Percentiles rank a stretch among this genome's conserved stretches.
phyloP scores from a whole-genome alignment of 176 grass and related monocot genomes.

The Juncus effusus region DNA sequence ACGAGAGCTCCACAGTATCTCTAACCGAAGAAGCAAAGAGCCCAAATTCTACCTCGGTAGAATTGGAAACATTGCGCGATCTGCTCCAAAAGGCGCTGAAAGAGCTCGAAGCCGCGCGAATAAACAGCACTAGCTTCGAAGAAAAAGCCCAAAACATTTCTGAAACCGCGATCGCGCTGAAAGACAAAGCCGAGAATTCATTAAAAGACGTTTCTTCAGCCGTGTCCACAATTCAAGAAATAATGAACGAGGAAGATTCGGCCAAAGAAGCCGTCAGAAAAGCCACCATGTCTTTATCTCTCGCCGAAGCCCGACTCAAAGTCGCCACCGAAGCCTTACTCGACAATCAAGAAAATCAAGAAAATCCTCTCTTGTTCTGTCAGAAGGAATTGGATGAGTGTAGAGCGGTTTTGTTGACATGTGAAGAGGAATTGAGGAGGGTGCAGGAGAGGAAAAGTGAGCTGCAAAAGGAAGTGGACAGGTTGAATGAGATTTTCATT shows the following conservation, averaged over 20 bases:
- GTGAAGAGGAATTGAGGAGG: constrained; percentile 45
- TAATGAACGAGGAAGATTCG: constrained; percentile 51
- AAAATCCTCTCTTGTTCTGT: constrained; percentile 29
- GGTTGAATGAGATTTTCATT: constrained; percentile 45
- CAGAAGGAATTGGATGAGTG: constrained; percentile 62
- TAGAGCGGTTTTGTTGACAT: constrained; percentile 31
- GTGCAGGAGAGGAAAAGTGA: constrained; percentile 53
- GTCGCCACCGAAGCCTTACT: constrained; percentile 47
- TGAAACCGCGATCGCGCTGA: constrained; percentile 74
- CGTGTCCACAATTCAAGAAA: constrained; percentile 57
- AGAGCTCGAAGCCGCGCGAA: constrained; percentile 61
- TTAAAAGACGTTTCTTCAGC: constrained; percentile 45
- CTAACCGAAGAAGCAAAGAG: constrained; percentile 40
- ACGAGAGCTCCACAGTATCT: neutral
- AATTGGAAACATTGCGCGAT: constrained; percentile 48
- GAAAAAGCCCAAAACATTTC: constrained; percentile 80
- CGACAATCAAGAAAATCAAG: constrained; percentile 48
- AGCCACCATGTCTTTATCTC: constrained; percentile 79
- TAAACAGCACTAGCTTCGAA: constrained; percentile 92
- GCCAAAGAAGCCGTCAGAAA: constrained; percentile 72
- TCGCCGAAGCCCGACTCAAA: constrained; percentile 77
- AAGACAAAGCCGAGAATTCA: constrained; percentile 58
- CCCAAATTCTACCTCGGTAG: neutral
- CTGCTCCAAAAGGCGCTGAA: constrained; percentile 43
- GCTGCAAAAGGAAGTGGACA: constrained; percentile 80